These are phyloP conservation scores for Fomitopsis palustris DNA, from an alignment of 1,284 basidiomycete species.

Conservation along the genomic window DNA sequence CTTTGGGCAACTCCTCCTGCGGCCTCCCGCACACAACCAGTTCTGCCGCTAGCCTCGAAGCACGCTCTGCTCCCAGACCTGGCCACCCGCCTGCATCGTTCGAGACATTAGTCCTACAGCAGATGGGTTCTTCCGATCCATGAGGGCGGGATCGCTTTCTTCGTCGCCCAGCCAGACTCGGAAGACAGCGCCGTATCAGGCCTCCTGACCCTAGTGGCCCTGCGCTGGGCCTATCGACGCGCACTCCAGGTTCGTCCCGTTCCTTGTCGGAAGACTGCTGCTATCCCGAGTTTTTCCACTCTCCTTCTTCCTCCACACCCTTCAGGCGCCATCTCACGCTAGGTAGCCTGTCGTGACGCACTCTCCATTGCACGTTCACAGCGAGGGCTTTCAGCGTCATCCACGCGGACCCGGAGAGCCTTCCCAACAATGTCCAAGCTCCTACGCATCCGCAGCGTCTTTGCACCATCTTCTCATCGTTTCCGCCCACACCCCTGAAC, in stretches of 20 bases:
- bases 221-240: background rate
- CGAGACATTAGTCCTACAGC: no score
- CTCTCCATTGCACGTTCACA: background rate
- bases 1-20: background rate
- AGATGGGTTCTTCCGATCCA: background rate
- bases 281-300: background rate
- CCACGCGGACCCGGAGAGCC: background rate
- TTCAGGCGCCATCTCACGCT: background rate
- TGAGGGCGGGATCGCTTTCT: background rate
- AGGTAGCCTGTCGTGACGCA: background rate
- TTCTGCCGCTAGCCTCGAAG: background rate
- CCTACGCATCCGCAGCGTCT: background rate
- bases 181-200: background rate
- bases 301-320: background rate
- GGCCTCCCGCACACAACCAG: background rate
- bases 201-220: background rate
- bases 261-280: background rate
- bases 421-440: background rate
- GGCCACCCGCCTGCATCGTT: background rate
- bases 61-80: background rate
- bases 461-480: background rate
- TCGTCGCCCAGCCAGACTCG: background rate
- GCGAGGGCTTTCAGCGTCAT: background rate
- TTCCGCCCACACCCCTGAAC: background rate
- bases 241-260: background rate